Evolutionary conservation across 306 rosid genomes (phyloP).

Genomic region (Luffa aegyptiaca): DNA sequence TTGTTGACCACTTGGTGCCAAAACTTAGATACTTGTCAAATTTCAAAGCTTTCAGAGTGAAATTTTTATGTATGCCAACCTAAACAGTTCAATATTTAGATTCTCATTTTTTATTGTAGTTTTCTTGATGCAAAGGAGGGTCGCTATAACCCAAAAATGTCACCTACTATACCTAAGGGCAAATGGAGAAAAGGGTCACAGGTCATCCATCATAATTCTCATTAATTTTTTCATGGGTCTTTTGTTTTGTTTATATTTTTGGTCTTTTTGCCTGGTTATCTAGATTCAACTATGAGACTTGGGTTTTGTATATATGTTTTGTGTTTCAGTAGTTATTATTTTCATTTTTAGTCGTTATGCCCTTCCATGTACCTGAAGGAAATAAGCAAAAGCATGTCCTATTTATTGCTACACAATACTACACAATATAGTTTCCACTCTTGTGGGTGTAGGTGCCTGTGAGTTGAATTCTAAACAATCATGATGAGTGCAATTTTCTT

Average conservation of each 20-base stretch:
- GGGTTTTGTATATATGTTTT: not conserved
- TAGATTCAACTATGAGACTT: not conserved
- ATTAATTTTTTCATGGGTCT: slow-evolving; percentile 2
- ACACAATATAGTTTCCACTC: not conserved
- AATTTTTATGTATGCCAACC: not conserved
- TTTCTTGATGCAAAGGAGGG: slow-evolving; percentile 88
- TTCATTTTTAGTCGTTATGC: not conserved
- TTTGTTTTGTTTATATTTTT: slow-evolving; percentile 1
- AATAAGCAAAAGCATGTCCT: too few species aligned
- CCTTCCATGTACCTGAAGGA: not conserved
- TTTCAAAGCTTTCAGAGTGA: not conserved
- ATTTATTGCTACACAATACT: not conserved
- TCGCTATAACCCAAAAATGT: slow-evolving; percentile 90
- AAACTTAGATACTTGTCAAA: not conserved
- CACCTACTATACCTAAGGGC: slow-evolving; percentile 65
- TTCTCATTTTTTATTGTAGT: slow-evolving; percentile 30
- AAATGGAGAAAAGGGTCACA: slow-evolving; percentile 99
- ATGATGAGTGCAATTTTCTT: slow-evolving; percentile 15
- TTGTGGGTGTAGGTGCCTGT: not conserved
- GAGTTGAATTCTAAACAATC: slow-evolving; percentile 8
- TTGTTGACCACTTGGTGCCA: slow-evolving; percentile 20
- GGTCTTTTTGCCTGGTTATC: not conserved
- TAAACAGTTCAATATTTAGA: not conserved
- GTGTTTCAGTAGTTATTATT: not conserved
- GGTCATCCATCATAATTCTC: slow-evolving; percentile 31